Evolutionary conservation across 106 monocot genomes (phyloP), one percentile per base, ranked within the genome.

Genomic region (Platanthera guangdongensis): DNA sequence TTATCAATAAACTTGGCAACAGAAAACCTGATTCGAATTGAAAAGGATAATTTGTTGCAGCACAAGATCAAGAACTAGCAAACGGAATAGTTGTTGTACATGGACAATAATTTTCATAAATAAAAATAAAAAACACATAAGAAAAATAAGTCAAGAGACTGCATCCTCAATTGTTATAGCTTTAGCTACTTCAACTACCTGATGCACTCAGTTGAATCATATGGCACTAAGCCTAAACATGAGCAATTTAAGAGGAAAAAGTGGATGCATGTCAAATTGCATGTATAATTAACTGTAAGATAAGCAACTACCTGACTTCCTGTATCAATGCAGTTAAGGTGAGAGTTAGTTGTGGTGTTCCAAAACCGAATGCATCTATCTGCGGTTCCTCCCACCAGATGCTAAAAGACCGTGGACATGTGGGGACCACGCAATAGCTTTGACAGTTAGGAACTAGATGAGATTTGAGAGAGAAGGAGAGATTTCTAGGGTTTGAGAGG

Each of bases 391-490:
- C 94, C 99, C n/a, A 70, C 99, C 99, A 62, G 99, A 99, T 75
- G 99, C 90, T 78, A 99, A 87, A 77, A 94, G 86, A 1, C 99
- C 99, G 77, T 99, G 92, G 14, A 88, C 74, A 84, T 94, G 99
- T 50, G 99, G 99, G 51, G 99, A 99, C 99, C 99, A 99, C 3
- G 99, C 94, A 82, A 99, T 92, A 72, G 99, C 99, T 81, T 99
- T 99, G 52, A 99, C 99, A n/a, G n/a, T n/a, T n/a, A n/a, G n/a
- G n/a, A n/a, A n/a, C n/a, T n/a, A n/a, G n/a, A n/a, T n/a, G n/a
- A n/a, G n/a, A n/a, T n/a, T n/a, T n/a, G n/a, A n/a, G n/a, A n/a
- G n/a, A n/a, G n/a, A n/a, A n/a, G n/a, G n/a, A n/a, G n/a, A n/a
- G n/a, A n/a, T n/a, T n/a, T n/a, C n/a, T n/a, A n/a, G n/a, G n/a